Base-by-base conservation (phyloP, 805 yeast genomes). In the Kodamaea nitidulidarum region DNA sequence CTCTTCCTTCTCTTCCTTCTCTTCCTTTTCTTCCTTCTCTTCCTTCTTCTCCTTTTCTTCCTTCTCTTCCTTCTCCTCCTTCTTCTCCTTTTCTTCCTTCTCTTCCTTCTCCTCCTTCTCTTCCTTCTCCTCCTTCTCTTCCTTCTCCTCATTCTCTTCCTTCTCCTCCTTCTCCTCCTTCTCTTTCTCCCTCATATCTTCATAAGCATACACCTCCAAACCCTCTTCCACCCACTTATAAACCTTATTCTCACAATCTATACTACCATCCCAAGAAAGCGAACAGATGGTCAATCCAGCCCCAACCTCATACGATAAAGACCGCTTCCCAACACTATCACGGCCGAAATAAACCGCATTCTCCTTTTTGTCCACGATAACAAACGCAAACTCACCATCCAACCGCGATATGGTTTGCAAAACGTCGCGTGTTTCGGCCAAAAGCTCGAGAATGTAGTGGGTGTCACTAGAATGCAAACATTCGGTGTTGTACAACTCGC, bases 301-400 rank as follows among this genome's bases (percentile, higher is more conserved):
- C 21, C 21, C 21, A 5, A 4, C 20, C 21, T 30, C 46, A 49
- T 72, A 85, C 7, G 81, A 63, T 27, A 93, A 66, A 15, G 96
- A 83, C 45, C 96, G 71, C 51, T 83, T 81, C 0, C 98, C 99
- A 20, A 87, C 64, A 1, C 67, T 50, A 56, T 93, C 99, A 47
- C 95, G 75, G 0, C 95, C 97, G 63, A 88, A 93, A 64, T 76
- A 84, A 0, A 87, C 48, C 21, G 42, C 56, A 0, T 63, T 45
- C 1, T 54, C 44, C 1, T 45, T 12, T n/a, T 49, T 49, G 51
- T 84, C 87, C 20, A 67, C 54, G 12, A 81, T 58, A 48, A 70
- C 58, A 58, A 65, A 79, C 0, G 98, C 93, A 67, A 81, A 93
- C 54, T 91, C 98, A 2, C 99, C 99, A 21, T 75, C 71, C 14